A percentile compares a stretch with the other conserved stretches of the same genome.
Evolutionary conservation across 2,329 filamentous ascomycete genomes (phyloP).

Genomic region (Phaeosphaeria sp.): DNA sequence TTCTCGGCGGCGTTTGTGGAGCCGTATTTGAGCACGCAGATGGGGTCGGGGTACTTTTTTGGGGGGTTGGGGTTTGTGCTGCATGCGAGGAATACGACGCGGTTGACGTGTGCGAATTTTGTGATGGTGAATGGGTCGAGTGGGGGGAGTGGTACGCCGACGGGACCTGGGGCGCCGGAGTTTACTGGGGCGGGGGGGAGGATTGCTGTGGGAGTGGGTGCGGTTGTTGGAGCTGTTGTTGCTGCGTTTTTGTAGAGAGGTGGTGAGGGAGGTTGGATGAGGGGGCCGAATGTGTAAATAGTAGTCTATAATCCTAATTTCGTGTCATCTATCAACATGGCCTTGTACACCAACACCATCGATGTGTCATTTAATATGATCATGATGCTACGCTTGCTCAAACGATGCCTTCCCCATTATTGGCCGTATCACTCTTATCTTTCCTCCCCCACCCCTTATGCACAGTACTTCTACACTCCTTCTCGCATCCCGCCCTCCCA

Average conservation of each 20-base stretch:
- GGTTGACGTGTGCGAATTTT: slow-evolving; percentile 64
- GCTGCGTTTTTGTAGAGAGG: slow-evolving; percentile 14
- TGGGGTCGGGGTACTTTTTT: slow-evolving; percentile 53
- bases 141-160: slow-evolving; percentile 13
- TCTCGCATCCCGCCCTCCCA: slow-evolving; percentile 6
- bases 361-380: too few species aligned
- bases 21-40: slow-evolving; percentile 55
- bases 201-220: too few species aligned
- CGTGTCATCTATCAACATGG: not conserved
- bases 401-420: not conserved
- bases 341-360: not conserved
- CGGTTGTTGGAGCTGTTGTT: slow-evolving; percentile 17
- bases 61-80: slow-evolving; percentile 61
- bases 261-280: not conserved
- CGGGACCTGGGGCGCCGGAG: slow-evolving; percentile 12
- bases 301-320: not conserved
- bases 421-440: not conserved
- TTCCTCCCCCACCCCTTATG: slow-evolving; percentile 17
- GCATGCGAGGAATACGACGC: slow-evolving; percentile 58
- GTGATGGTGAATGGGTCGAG: slow-evolving; percentile 21
- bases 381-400: not conserved
- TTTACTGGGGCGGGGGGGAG: slow-evolving; percentile 23
- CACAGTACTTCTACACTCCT: slow-evolving; percentile 20
- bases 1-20: slow-evolving; percentile 52
- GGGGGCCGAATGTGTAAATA: not conserved